Percentiles rank a stretch among this genome's conserved stretches.
phyloP scores from a whole-genome alignment of 768 basidiomycete genomes.

The Lactarius hengduanensis region DNA sequence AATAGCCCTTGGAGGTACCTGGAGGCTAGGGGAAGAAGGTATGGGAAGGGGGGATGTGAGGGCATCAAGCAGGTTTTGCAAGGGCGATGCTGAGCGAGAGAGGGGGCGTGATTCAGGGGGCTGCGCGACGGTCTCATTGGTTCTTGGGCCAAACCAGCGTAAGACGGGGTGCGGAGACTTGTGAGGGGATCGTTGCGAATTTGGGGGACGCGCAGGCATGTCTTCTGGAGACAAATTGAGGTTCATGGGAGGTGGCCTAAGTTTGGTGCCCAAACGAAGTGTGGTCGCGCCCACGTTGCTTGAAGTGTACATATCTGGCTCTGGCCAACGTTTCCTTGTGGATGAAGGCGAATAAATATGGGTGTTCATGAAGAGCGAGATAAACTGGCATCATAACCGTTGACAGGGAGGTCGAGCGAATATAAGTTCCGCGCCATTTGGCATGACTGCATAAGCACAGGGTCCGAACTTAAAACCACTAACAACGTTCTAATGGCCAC shows the following conservation, averaged over 20 bases:
- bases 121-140: conserved; percentile 42
- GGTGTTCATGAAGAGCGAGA: not conserved
- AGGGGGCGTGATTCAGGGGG: conserved; percentile 3
- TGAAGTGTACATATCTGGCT: conserved; percentile 16
- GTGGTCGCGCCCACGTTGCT: conserved; percentile 9
- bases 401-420: not conserved
- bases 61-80: conserved; percentile 38
- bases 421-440: not conserved
- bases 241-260: not conserved
- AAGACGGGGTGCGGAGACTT: conserved; percentile 37
- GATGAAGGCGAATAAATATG: conserved; percentile 4
- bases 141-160: conserved; percentile 46
- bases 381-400: not conserved
- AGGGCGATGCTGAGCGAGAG: conserved; percentile 30
- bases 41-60: conserved; percentile 36
- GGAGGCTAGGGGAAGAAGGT: conserved; percentile 30
- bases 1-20: conserved; percentile 30
- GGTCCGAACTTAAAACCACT: not conserved
- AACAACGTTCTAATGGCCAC: conserved; percentile 6
- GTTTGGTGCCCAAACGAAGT: not conserved
- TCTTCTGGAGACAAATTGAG: conserved; percentile 3
- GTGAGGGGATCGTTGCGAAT: conserved; percentile 18
- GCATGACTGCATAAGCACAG: not conserved
- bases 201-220: conserved; percentile 24
- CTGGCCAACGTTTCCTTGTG: not conserved